These are phyloP conservation scores for Calonectria pteridis DNA, from an alignment of 2,329 filamentous ascomycete genomes.

Conservation along the genomic window DNA sequence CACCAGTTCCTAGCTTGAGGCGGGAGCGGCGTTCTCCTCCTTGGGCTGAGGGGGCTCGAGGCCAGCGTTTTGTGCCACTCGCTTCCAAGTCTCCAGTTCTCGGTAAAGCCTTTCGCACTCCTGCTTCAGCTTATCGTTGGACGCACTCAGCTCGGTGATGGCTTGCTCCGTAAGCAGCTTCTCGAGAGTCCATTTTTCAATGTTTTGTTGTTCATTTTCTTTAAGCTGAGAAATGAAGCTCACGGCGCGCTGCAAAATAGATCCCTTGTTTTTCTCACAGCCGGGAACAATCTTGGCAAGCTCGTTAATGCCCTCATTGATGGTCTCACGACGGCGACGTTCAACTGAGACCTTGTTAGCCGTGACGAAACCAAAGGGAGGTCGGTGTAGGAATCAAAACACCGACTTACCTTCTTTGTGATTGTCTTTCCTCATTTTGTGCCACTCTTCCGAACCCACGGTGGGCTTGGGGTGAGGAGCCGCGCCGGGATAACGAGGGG, in stretches of 20 bases:
- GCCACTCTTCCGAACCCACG: constrained; percentile 98
- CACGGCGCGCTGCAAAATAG: constrained; percentile 92
- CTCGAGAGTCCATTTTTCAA: constrained; percentile 93
- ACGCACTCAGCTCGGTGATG: constrained; percentile 86
- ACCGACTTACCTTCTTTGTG: constrained; percentile 91
- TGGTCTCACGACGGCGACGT: constrained; percentile 94
- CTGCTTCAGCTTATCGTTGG: constrained; percentile 87
- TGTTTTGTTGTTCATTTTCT: constrained; percentile 93
- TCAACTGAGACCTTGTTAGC: constrained; percentile 74
- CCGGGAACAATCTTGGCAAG: constrained; percentile 97
- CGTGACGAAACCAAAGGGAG: not conserved
- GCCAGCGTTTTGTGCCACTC: constrained; percentile 72
- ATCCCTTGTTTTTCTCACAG: constrained; percentile 99
- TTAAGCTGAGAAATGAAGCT: constrained; percentile 95
- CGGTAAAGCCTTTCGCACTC: constrained; percentile 84
- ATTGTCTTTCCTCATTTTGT: constrained; percentile 96
- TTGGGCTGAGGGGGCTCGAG: constrained; percentile 59
- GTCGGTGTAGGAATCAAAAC: not conserved
- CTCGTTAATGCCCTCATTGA: constrained; percentile 99
- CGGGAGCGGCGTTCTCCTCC: constrained; percentile 48
- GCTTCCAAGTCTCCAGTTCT: constrained; percentile 85
- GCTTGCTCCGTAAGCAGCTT: constrained; percentile 92
- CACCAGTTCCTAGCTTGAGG: constrained; percentile 45
- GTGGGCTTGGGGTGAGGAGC: constrained; percentile 76
- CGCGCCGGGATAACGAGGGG: constrained; percentile 52